These are phyloP conservation scores for Raffaelea deltoideospora DNA, from an alignment of 2,329 filamentous ascomycete genomes.

Conservation along the genomic window DNA sequence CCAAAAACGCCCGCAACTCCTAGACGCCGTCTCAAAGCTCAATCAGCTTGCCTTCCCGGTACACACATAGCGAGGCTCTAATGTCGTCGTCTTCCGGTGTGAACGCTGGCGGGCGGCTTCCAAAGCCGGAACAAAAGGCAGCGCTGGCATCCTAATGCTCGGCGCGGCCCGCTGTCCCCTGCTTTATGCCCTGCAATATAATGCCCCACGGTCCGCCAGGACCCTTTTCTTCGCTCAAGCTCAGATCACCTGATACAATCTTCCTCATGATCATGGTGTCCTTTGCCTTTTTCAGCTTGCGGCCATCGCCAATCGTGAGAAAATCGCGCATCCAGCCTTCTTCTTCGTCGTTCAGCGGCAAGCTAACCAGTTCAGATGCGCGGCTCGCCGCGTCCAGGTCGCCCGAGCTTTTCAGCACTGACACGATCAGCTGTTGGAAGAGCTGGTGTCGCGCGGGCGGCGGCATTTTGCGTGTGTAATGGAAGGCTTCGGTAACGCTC, in stretches of 20 bases:
- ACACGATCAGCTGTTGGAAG: slow-evolving; percentile 49
- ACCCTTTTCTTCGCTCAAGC: slow-evolving; percentile 25
- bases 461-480: slow-evolving; percentile 53
- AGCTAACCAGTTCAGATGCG: slow-evolving; percentile 53
- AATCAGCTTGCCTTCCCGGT: slow-evolving; percentile 6
- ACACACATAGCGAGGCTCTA: not conserved
- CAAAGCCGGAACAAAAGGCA: not conserved
- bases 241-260: slow-evolving; percentile 50
- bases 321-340: slow-evolving; percentile 61
- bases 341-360: slow-evolving; percentile 57
- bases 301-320: slow-evolving; percentile 49
- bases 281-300: slow-evolving; percentile 46
- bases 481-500: slow-evolving; percentile 57
- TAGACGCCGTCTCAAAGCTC: not conserved
- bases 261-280: slow-evolving; percentile 63
- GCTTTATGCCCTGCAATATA: slow-evolving; percentile 35
- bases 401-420: slow-evolving; percentile 29
- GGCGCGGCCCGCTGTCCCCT: slow-evolving; percentile 21
- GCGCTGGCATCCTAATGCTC: slow-evolving; percentile 6
- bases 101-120: too few relatives aligned
- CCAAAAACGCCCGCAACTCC: not conserved
- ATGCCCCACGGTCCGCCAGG: slow-evolving; percentile 31
- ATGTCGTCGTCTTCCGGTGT: not conserved
- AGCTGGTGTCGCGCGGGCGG: slow-evolving; percentile 45
- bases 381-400: slow-evolving; percentile 29